phyloP scores from a whole-genome alignment of 2,329 filamentous ascomycete species.

The Colletotrichum echinochloae region DNA sequence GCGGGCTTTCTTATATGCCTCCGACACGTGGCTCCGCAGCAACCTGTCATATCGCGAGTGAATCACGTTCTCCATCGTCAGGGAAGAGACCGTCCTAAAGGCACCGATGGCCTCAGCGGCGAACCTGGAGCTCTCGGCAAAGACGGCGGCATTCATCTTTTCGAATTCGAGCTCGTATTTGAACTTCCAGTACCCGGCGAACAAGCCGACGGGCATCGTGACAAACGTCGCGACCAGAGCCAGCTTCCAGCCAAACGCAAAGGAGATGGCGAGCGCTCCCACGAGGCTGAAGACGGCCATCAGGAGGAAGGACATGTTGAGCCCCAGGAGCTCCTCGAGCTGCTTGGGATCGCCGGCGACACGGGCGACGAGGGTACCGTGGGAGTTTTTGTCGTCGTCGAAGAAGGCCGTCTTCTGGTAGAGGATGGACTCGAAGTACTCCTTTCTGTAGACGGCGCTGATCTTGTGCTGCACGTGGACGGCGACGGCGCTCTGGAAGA shows the following conservation, averaged over 20 bases:
- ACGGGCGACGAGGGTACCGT: slow-evolving; percentile 69
- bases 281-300: slow-evolving; percentile 74
- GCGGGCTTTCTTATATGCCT: slow-evolving; percentile 71
- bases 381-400: slow-evolving; percentile 69
- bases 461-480: slow-evolving; percentile 61
- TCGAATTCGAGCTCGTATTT: slow-evolving; percentile 74
- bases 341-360: slow-evolving; percentile 69
- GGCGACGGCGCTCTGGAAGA: slow-evolving; percentile 58
- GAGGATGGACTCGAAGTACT: slow-evolving; percentile 73
- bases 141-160: slow-evolving; percentile 74
- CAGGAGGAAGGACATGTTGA: slow-evolving; percentile 72
- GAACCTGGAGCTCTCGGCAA: slow-evolving; percentile 78
- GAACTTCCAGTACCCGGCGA: slow-evolving; percentile 63
- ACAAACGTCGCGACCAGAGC: slow-evolving; percentile 75
- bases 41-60: slow-evolving; percentile 69
- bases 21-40: slow-evolving; percentile 67
- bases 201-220: slow-evolving; percentile 62
- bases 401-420: slow-evolving; percentile 71
- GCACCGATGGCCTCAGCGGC: slow-evolving; percentile 80
- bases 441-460: slow-evolving; percentile 66
- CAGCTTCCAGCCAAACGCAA: slow-evolving; percentile 82
- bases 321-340: slow-evolving; percentile 71
- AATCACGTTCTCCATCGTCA: slow-evolving; percentile 79
- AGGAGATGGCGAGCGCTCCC: slow-evolving; percentile 75
- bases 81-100: slow-evolving; percentile 77